A percentile compares a stretch with the other conserved stretches of the same genome.
Conservation (phyloP, 2,329 filamentous ascomycete species). For the Fusarium sp. region DNA sequence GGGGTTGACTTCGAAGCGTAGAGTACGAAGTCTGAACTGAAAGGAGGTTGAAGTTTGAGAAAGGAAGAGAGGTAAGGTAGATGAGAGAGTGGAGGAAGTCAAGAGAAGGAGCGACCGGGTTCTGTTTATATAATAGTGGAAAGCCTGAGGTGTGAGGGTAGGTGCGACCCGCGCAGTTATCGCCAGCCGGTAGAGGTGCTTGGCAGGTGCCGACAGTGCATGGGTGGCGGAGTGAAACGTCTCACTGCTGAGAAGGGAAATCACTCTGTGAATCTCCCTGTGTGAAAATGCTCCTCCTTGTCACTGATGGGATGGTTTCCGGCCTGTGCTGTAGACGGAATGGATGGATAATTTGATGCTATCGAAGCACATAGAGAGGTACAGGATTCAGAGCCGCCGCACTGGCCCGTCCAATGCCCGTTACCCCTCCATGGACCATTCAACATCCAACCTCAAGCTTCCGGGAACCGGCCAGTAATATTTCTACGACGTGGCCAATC, state of each 20-base stretch:
- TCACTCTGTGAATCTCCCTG: conserved; percentile 23
- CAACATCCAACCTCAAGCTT: conserved; percentile 23
- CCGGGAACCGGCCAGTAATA: conserved; percentile 24
- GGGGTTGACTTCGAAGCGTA: conserved; percentile 24
- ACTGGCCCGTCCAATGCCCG: conserved; percentile 18
- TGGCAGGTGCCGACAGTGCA: conserved; percentile 36
- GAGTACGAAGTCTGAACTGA: conserved; percentile 16
- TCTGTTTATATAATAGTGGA: conserved; percentile 42
- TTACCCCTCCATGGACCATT: conserved; percentile 28
- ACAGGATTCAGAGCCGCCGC: conserved; percentile 18
- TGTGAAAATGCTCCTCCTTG: conserved; percentile 4
- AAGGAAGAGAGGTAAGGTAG: conserved; percentile 11
- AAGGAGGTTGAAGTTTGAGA: not conserved
- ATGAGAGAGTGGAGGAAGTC: conserved; percentile 13
- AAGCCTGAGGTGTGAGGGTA: conserved; percentile 22
- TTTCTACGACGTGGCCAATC: conserved; percentile 31
- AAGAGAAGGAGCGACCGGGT: conserved; percentile 21
- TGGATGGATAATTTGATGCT: conserved; percentile 18
- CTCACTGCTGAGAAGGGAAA: conserved; percentile 29
- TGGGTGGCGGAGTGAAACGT: conserved; percentile 33
- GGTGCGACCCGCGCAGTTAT: conserved; percentile 28
- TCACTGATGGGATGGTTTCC: conserved; percentile 3
- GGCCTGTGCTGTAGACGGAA: not conserved
- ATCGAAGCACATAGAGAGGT: conserved; percentile 1
- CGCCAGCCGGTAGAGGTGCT: conserved; percentile 27